Percentiles rank a stretch among this genome's conserved stretches.
phyloP scores from a whole-genome alignment of 2,329 filamentous ascomycete species.

The Atkinsonella texensis region DNA sequence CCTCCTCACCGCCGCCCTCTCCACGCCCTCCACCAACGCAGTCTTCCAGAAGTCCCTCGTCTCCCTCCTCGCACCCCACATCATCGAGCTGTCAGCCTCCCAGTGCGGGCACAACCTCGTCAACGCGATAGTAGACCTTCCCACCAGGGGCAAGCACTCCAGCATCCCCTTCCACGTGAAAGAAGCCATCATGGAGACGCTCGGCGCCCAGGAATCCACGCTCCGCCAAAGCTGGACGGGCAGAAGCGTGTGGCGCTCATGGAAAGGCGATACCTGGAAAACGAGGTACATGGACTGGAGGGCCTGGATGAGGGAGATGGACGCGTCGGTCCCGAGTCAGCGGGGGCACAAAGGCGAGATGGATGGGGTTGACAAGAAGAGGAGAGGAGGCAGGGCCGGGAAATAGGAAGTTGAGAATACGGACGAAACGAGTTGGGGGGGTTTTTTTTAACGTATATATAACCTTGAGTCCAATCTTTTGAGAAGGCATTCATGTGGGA shows the following conservation, averaged over 20 bases:
- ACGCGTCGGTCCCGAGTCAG: not conserved
- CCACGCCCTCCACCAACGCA: constrained; percentile 34
- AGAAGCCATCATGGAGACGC: constrained; percentile 38
- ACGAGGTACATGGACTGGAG: constrained; percentile 42
- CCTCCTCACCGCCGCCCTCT: constrained; percentile 38
- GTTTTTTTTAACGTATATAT: too few species aligned
- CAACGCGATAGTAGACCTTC: constrained; percentile 35
- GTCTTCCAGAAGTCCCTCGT: constrained; percentile 45
- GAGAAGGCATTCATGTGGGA: too few species aligned
- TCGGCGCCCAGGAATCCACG: constrained; percentile 34
- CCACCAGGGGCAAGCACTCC: constrained; percentile 35
- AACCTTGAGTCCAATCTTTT: too few species aligned
- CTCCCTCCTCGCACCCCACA: constrained; percentile 32
- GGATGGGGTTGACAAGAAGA: not conserved
- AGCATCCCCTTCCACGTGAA: constrained; percentile 46
- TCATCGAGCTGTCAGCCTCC: constrained; percentile 34
- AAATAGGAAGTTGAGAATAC: not conserved
- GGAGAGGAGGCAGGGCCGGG: not conserved
- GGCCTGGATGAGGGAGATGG: constrained; percentile 40
- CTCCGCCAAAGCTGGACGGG: constrained; percentile 43
- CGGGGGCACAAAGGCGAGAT: not conserved
- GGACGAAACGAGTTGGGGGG: not conserved
- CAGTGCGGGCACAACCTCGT: constrained; percentile 40
- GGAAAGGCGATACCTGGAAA: constrained; percentile 47
- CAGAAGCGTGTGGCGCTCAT: constrained; percentile 43